These are phyloP conservation scores for Exserohilum rostratum DNA, from an alignment of 2,329 filamentous ascomycete genomes.

Conservation along the genomic window DNA sequence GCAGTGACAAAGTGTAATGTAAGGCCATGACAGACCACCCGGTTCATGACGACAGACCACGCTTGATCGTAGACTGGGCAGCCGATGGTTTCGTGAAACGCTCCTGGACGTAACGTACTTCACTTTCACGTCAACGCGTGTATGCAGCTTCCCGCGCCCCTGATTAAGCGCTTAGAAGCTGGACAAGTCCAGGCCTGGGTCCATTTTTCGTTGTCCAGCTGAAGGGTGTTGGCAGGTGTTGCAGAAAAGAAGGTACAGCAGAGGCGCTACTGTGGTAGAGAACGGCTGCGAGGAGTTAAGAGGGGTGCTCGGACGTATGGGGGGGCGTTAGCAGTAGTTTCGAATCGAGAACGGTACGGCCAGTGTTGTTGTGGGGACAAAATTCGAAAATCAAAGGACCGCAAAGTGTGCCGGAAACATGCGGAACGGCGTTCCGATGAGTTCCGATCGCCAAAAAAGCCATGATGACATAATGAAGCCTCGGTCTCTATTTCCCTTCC, in stretches of 20 bases:
- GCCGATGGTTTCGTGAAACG: slow-evolving; percentile 3
- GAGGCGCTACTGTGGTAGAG: neutral
- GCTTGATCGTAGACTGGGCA: neutral
- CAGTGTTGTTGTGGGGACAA: slow-evolving; percentile 10
- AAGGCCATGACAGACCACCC: slow-evolving; percentile 3
- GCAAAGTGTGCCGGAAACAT: slow-evolving; percentile 13
- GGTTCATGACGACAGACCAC: slow-evolving; percentile 1
- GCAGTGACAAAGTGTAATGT: neutral
- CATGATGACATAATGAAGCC: slow-evolving; percentile 14
- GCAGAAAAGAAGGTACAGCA: neutral
- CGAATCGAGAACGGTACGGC: slow-evolving; percentile 1
- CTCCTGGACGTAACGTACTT: slow-evolving; percentile 22
- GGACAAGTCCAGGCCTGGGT: slow-evolving; percentile 21
- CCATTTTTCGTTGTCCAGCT: slow-evolving; percentile 18
- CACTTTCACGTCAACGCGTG: slow-evolving; percentile 3
- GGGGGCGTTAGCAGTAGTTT: neutral
- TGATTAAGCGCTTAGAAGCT: slow-evolving; percentile 22
- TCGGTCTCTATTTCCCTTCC: slow-evolving; percentile 12
- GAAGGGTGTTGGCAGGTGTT: neutral
- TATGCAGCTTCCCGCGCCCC: slow-evolving; percentile 15
- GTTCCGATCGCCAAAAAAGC: slow-evolving; percentile 18
- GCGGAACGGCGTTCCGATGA: slow-evolving; percentile 19
- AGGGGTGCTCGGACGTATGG: neutral
- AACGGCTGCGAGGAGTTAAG: neutral
- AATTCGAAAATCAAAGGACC: slow-evolving; percentile 10